Evolutionary conservation across 2,329 filamentous ascomycete species (phyloP).

Genomic region (Sclerotinia minor): DNA sequence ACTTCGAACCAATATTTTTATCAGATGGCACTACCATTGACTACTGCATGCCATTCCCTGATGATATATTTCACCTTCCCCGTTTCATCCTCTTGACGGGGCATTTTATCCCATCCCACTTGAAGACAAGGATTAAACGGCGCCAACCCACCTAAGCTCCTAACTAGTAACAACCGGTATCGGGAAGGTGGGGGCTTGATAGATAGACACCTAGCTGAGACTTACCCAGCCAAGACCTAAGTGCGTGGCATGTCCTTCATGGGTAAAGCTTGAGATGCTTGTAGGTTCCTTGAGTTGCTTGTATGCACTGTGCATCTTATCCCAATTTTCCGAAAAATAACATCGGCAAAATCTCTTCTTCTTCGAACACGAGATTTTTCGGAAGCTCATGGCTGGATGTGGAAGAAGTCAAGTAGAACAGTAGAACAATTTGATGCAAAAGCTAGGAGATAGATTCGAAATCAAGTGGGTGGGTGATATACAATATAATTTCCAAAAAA

Average conservation of each 20-base stretch:
- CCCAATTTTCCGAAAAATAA: neutral
- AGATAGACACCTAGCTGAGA: slow-evolving; percentile 4
- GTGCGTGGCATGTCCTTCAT: neutral
- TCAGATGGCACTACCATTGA: neutral
- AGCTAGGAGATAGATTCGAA: neutral
- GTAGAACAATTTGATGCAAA: neutral
- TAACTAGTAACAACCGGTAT: neutral
- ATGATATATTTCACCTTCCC: neutral
- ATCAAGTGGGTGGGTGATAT: neutral
- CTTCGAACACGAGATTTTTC: neutral
- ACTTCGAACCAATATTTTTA: neutral
- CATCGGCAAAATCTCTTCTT: neutral
- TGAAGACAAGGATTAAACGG: neutral
- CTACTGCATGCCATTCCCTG: neutral
- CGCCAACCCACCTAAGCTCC: neutral
- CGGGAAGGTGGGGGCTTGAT: slow-evolving; percentile 5
- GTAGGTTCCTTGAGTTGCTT: neutral
- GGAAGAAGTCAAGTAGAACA: neutral
- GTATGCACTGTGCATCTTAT: neutral
- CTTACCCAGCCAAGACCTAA: neutral
- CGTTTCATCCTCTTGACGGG: neutral
- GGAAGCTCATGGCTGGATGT: neutral
- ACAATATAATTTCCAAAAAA: neutral
- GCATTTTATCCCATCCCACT: neutral
- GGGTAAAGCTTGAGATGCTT: neutral